Evolutionary conservation across 352 stramenopile species (phyloP), one percentile per base, ranked within the genome.

Genomic region (Phytophthora litchii): DNA sequence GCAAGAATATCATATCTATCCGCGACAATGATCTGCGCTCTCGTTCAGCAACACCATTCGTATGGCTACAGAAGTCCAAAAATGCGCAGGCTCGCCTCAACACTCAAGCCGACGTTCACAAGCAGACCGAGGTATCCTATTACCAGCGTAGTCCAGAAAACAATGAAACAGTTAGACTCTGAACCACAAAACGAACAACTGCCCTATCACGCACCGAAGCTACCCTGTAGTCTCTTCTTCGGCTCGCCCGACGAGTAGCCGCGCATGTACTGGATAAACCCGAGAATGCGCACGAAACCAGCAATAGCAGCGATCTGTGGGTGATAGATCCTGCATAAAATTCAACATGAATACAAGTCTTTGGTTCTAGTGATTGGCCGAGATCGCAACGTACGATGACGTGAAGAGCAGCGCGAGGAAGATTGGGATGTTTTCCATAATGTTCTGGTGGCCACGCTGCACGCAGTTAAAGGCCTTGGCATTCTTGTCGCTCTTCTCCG

Each of bases 381-480:
- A 34, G 5, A 29, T 0, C 14, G 16, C 44, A 23, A 82, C 80
- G 31, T 80, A 90, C 78, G 70, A 47, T 10, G 78, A 89, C 9
- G 78, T 78, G 41, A 86, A 43, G 16, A 89, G 29, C 29, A 34
- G 23, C 23, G 23, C 23, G 23, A 92, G 60, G 48, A 88, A 92
- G 1, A 78, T 49, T 1, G 88, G 84, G 41, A 92, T 79, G 48
- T 94, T 96, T 72, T 97, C 91, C 36, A 97, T 72, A 38, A 96
- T 67, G 63, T 98, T 27, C 70, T 98, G 93, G 76, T 98, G 91
- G 20, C 78, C 86, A 40, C 92, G 78, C 70, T 97, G 93, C 50
- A 97, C 72, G 52, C 88, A 96, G 78, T 97, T 98, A 70, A 98
- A 85, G 2, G 76, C 85, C 57, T 82, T 92, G 48, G 78, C 89